phyloP scores from a whole-genome alignment of 1,139 yeast species.

The Debaryomyces psychrophilus region DNA sequence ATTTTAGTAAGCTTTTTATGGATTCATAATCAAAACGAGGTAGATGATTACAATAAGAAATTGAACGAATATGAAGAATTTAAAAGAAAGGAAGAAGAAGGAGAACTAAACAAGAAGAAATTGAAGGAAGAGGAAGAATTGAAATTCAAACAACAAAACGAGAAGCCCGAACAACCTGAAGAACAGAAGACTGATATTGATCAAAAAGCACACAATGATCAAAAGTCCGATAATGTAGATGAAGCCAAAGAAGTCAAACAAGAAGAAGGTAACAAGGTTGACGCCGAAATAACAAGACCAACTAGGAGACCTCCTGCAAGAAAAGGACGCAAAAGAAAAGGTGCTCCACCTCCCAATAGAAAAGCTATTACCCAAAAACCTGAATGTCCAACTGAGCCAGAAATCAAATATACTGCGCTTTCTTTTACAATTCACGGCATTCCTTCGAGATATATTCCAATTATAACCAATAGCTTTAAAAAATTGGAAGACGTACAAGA shows the following conservation, averaged over 20 bases:
- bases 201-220: conserved; percentile 14
- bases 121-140: conserved; percentile 18
- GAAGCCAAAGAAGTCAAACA: conserved; percentile 19
- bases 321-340: conserved; percentile 24
- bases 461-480: conserved; percentile 70
- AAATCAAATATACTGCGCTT: conserved; percentile 56
- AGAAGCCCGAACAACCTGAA: conserved; percentile 15
- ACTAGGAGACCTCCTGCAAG: conserved; percentile 27
- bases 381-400: conserved; percentile 42
- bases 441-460: conserved; percentile 67
- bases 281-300: conserved; percentile 15
- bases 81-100: conserved; percentile 26
- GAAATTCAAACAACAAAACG: conserved; percentile 17
- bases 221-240: conserved; percentile 20
- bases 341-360: conserved; percentile 23
- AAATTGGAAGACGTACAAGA: conserved; percentile 57
- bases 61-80: conserved; percentile 34
- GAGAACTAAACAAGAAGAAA: conserved; percentile 29
- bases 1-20: conserved; percentile 66
- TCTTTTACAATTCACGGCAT: conserved; percentile 66
- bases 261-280: conserved; percentile 12
- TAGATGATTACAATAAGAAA: conserved; percentile 50
- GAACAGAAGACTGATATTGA: conserved; percentile 13
- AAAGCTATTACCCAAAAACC: conserved; percentile 26
- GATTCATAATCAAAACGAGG: conserved; percentile 56